Base-by-base conservation (phyloP, 2,329 filamentous ascomycete species). In the Domatiomyces catenatus region DNA sequence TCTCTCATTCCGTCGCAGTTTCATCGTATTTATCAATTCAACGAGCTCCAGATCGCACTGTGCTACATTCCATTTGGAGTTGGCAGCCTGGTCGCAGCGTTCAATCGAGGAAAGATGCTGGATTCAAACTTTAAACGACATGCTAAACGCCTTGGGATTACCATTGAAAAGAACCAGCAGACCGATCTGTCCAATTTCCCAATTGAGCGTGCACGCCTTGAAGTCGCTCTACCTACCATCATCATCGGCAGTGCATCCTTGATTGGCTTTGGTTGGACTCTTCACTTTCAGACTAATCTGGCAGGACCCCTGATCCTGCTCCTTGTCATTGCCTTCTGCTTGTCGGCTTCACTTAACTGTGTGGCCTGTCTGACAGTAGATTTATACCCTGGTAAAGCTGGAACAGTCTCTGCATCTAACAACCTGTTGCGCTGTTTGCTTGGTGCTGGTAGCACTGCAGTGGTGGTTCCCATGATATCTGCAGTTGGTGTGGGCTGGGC, bases 1-100 rank as follows among this genome's bases (percentile, higher is more conserved):
- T 65, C 69, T 1, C 64, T 66, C 1, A 63, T 72, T 1, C 70
- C 74, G 0, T 68, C 68, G 5, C 62, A 69, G 2, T 72, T 73
- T 54, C 58, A 62, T 12, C 51, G 66, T 3, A 64, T 69, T 2
- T 76, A 76, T 54, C 59, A 62, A 17, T 69, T 73, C 58, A 64
- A 66, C 56, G 64, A 71, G 49, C 63, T 75, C 18, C 62, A 75
- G 53, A 65, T 73, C 24, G 64, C 60, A 1, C 57, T 70, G 2
- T 60, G 58, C 39, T 64, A 60, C 36, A 53, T 62, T 36, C 58
- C 60, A 1, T 53, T 58, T 7, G 59, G 58, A 1, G 18, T 61
- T 2, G 60, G 60, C 1, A 56, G 56, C 8, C 42, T 62, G 1
- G 2, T 58, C n/a, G 54, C 56, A 22, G 53, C 57, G 15, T 52